A percentile compares a stretch with the other conserved stretches of the same genome.
These are phyloP conservation scores for Neurospora sublineolata DNA, from an alignment of 495 filamentous ascomycete species.

Conservation along the genomic window DNA sequence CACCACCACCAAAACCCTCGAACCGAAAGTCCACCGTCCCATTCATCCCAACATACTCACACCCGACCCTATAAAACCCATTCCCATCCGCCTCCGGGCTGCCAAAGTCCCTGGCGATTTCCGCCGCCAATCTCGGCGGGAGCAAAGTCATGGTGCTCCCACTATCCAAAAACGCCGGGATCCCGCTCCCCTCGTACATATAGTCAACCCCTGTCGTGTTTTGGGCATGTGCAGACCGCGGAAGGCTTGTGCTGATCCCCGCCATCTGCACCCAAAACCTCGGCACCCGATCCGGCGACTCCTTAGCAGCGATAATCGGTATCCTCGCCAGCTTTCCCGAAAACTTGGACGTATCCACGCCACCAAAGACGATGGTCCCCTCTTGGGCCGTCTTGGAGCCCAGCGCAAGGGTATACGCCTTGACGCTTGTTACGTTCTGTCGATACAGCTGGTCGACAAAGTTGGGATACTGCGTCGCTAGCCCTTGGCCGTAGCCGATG, in stretches of 20 bases:
- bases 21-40: conserved; percentile 64
- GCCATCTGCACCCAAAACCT: conserved; percentile 52
- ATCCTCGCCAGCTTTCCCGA: conserved; percentile 55
- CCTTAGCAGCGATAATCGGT: conserved; percentile 45
- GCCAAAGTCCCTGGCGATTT: conserved; percentile 55
- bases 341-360: conserved; percentile 79
- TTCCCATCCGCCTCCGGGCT: conserved; percentile 37
- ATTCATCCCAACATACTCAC: conserved; percentile 49
- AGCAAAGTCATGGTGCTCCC: conserved; percentile 84
- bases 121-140: conserved; percentile 49
- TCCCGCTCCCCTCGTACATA: conserved; percentile 33
- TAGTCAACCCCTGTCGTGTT: too few relatives aligned
- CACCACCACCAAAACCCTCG: conserved; percentile 30
- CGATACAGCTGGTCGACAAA: conserved; percentile 31
- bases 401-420: conserved; percentile 37
- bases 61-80: conserved; percentile 60
- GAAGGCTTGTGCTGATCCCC: conserved; percentile 40
- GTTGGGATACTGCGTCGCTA: conserved; percentile 32
- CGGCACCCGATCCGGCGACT: conserved; percentile 33
- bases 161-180: conserved; percentile 74
- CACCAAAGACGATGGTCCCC: conserved; percentile 87
- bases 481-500: conserved; percentile 32
- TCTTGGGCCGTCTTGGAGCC: conserved; percentile 35
- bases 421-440: conserved; percentile 31
- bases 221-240: too few relatives aligned